Conservation (phyloP, 2,329 filamentous ascomycete genomes). For the Cryoendolithus antarcticus region DNA sequence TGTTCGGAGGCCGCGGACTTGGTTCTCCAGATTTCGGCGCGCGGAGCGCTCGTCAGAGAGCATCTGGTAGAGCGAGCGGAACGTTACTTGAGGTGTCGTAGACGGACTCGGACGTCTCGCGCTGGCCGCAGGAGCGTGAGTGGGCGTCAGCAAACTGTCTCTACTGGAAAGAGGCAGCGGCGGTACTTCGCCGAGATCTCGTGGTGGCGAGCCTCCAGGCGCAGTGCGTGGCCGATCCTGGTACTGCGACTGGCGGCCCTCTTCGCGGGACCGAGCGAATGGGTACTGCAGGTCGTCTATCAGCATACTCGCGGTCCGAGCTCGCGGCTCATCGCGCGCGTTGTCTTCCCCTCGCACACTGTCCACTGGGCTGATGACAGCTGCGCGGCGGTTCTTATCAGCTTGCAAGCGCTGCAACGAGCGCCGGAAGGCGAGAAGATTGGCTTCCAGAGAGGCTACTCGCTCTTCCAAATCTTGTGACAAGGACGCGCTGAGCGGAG, state of each 20-base stretch:
- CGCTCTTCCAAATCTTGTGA: conserved; percentile 23
- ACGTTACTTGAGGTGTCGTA: conserved; percentile 11
- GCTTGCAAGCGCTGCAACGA: conserved; percentile 21
- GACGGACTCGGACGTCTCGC: conserved; percentile 2
- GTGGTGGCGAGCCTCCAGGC: no score
- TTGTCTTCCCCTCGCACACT: not conserved
- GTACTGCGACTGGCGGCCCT: no score
- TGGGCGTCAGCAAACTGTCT: not conserved
- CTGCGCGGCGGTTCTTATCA: conserved; percentile 20
- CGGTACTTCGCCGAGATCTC: not conserved
- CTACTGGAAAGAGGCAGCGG: conserved; percentile 1
- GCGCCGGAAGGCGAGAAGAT: conserved; percentile 21
- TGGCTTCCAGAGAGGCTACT: conserved; percentile 23
- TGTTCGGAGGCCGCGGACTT: conserved; percentile 17
- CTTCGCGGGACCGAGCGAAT: conserved; percentile 9
- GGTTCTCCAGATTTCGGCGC: conserved; percentile 21
- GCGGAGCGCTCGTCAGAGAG: conserved; percentile 26
- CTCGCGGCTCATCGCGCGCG: conserved; percentile 4
- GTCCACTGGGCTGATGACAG: conserved; percentile 13
- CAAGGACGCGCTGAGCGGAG: conserved; percentile 8
- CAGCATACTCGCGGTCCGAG: conserved; percentile 23
- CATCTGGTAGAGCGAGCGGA: conserved; percentile 26
- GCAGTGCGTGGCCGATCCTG: conserved; percentile 13
- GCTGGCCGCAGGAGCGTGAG: not conserved
- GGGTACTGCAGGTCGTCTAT: conserved; percentile 17